Conservation (phyloP, 1,284 basidiomycete genomes). For the Ceratobasidium papillatum region DNA sequence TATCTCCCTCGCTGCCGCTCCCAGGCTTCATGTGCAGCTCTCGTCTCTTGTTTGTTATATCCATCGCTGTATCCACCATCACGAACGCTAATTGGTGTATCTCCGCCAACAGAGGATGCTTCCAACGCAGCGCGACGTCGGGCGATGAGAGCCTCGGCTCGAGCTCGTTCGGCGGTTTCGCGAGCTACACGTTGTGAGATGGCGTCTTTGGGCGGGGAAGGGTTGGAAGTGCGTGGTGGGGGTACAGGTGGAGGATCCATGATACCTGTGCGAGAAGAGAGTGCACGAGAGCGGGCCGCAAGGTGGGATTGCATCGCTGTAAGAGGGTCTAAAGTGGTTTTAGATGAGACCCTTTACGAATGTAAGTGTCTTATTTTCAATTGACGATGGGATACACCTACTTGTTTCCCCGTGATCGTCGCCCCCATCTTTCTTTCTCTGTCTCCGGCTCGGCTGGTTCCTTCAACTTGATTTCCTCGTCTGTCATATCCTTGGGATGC, state of each 20-base stretch:
- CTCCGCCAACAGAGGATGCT: slow-evolving; percentile 71
- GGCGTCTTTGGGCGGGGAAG: slow-evolving; percentile 48
- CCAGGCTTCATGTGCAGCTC: slow-evolving; percentile 63
- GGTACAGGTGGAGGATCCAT: slow-evolving; percentile 37
- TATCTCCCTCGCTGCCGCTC: slow-evolving; percentile 11
- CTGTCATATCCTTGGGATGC: slow-evolving; percentile 51
- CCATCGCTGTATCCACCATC: slow-evolving; percentile 68
- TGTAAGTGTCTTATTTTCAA: slow-evolving; percentile 8
- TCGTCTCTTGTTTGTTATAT: slow-evolving; percentile 73
- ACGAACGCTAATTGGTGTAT: slow-evolving; percentile 49
- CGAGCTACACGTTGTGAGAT: slow-evolving; percentile 52
- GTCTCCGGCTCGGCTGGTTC: slow-evolving; percentile 45
- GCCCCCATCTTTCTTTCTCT: slow-evolving; percentile 46
- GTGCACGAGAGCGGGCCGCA: slow-evolving; percentile 46
- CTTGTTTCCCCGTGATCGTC: slow-evolving; percentile 49
- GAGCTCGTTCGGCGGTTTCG: slow-evolving; percentile 74
- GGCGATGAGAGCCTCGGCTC: slow-evolving; percentile 72
- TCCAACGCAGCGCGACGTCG: slow-evolving; percentile 68
- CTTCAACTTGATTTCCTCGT: slow-evolving; percentile 38
- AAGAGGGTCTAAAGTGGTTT: slow-evolving; percentile 72
- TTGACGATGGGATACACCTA: slow-evolving; percentile 42
- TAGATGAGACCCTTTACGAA: slow-evolving; percentile 47
- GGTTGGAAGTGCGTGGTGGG: slow-evolving; percentile 42
- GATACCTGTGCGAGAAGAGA: slow-evolving; percentile 49
- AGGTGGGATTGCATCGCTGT: slow-evolving; percentile 76